Percentiles rank a stretch among this genome's conserved stretches.
Conservation (phyloP, 176 grass and related monocot genomes). For the Themeda triandra region DNA sequence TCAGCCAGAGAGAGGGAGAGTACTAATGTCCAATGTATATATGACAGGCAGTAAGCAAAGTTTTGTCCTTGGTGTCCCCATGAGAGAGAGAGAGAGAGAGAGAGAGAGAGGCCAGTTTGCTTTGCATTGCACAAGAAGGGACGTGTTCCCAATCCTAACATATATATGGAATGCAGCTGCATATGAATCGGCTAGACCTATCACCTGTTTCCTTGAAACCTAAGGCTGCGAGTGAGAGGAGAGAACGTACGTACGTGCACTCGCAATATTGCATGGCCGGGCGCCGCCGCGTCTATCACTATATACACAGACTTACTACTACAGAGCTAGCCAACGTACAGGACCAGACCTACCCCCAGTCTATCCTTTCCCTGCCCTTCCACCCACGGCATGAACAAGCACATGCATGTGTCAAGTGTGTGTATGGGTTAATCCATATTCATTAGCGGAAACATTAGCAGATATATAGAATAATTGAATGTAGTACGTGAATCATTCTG, state of each 20-base stretch:
- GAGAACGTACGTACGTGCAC: background rate
- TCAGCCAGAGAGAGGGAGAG: background rate
- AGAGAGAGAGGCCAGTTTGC: background rate
- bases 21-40: no score
- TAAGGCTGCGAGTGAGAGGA: background rate
- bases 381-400: background rate
- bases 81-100: background rate
- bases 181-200: background rate
- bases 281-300: background rate
- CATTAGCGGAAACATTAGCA: conserved; percentile 24
- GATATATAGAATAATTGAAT: background rate
- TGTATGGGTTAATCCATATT: background rate
- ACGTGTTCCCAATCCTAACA: no score
- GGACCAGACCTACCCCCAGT: no score
- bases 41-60: background rate
- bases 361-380: background rate
- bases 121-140: background rate
- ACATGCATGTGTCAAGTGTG: background rate
- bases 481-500: background rate
- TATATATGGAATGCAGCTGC: background rate
- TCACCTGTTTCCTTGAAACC: conserved; percentile 6
- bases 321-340: no score
- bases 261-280: background rate
- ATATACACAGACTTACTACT: no score
- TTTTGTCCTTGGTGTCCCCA: conserved; percentile 22